Conservation (phyloP, 2,329 filamentous ascomycete genomes). For the Aspergillus nomiae region DNA sequence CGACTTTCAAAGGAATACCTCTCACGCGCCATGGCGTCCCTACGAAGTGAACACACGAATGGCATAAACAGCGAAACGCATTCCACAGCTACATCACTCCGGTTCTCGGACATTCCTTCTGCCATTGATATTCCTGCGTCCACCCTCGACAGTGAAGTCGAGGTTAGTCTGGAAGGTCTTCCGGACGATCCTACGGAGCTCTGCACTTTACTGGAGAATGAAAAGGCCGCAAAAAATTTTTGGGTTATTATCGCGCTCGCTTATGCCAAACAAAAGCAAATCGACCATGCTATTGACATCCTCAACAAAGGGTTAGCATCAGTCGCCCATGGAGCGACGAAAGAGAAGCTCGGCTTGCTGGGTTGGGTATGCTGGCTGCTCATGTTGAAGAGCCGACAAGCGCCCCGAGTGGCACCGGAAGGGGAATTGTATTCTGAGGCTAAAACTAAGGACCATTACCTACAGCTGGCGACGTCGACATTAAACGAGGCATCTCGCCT, state of each 20-base stretch:
- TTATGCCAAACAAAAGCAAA: constrained; percentile 93
- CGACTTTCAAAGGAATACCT: background rate
- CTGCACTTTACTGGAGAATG: constrained; percentile 92
- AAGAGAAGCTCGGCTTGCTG: constrained; percentile 83
- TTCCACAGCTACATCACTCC: constrained; percentile 38
- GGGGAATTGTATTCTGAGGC: constrained; percentile 67
- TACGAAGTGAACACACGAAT: constrained; percentile 55
- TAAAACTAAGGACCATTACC: constrained; percentile 90
- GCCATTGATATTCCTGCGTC: constrained; percentile 67
- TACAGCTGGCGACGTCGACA: constrained; percentile 85
- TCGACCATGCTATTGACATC: constrained; percentile 77
- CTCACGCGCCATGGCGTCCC: constrained; percentile 51
- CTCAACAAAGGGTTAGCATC: constrained; percentile 73
- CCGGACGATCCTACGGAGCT: constrained; percentile 93
- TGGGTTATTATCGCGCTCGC: constrained; percentile 98
- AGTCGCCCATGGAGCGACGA: constrained; percentile 67
- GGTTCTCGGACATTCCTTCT: constrained; percentile 64
- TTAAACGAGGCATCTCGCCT: constrained; percentile 95
- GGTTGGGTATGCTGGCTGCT: constrained; percentile 89
- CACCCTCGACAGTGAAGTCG: constrained; percentile 69
- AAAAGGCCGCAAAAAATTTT: constrained; percentile 84
- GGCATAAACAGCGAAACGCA: constrained; percentile 51
- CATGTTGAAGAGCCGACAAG: constrained; percentile 83
- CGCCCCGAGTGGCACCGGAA: constrained; percentile 67
- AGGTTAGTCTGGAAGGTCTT: constrained; percentile 88